Evolutionary conservation across 2,329 filamentous ascomycete species (phyloP).

Genomic region (Fusarium irregulare): DNA sequence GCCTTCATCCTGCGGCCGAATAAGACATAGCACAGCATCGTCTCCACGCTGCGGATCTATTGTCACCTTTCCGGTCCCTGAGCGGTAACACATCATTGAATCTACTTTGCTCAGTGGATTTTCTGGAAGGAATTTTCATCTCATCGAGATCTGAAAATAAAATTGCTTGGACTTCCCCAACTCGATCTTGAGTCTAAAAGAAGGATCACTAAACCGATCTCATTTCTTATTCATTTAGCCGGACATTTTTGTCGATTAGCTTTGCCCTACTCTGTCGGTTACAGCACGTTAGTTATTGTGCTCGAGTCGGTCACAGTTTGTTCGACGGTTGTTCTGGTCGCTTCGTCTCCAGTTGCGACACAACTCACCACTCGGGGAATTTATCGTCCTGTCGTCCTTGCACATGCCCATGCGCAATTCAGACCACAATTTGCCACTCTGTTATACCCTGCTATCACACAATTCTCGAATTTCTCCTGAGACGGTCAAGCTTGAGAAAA

Average conservation of each 20-base stretch:
- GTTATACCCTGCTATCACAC: conserved; percentile 45
- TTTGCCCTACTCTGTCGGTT: conserved; percentile 13
- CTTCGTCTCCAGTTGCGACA: conserved; percentile 29
- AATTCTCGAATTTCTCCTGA: conserved; percentile 43
- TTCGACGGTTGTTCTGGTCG: conserved; percentile 18
- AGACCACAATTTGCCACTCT: conserved; percentile 45
- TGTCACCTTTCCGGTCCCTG: conserved; percentile 37
- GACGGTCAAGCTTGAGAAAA: conserved; percentile 42
- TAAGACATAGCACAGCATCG: conserved; percentile 40
- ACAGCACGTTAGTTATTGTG: conserved; percentile 6
- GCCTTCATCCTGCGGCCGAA: conserved; percentile 36
- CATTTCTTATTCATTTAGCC: conserved; percentile 9
- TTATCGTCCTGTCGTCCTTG: conserved; percentile 45
- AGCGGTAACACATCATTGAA: conserved; percentile 43
- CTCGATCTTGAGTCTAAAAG: conserved; percentile 32
- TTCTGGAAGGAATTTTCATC: conserved; percentile 36
- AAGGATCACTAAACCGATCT: conserved; percentile 14
- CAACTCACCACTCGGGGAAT: conserved; percentile 39
- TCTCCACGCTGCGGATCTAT: conserved; percentile 45
- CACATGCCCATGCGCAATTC: conserved; percentile 43
- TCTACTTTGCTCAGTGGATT: conserved; percentile 35
- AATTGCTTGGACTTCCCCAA: conserved; percentile 21
- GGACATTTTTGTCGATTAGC: conserved; percentile 7
- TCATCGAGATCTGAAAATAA: conserved; percentile 39
- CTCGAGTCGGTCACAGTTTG: conserved; percentile 15